Evolutionary conservation across 2,329 filamentous ascomycete genomes (phyloP), one percentile per base, ranked within the genome.

Genomic region (Grosmannia serpens): DNA sequence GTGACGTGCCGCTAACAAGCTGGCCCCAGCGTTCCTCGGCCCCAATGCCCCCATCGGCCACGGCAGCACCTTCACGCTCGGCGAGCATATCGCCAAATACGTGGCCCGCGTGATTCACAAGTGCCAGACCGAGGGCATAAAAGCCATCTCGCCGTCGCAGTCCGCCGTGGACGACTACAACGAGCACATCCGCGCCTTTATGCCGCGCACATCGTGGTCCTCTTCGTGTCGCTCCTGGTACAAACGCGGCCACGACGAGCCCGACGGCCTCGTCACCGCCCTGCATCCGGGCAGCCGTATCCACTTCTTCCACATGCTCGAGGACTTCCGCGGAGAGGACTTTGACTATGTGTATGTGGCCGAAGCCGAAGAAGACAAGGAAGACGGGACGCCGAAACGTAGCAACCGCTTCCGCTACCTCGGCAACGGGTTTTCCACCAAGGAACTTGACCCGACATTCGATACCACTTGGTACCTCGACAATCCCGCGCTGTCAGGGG

Each of bases 271-370:
- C 1, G 76, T 81, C 26, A 75, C 72, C 7, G 77, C 75, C 3
- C 66, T 81, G 52, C 77, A 80, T 61, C 77, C 78, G 0, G 78
- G 78, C 6, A 77, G 75, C 63, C 70, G 77, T 29, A 69, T 77
- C 56, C 77, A 80, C 64, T 80, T 80, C 66, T 76, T 79, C 65
- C 74, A 78, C 61, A 79, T 80, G 75, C 70, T 82, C 26, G 74
- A 77, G 63, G 65, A 66, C 9, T 74, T 81, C 60, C 69, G 78
- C 46, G 75, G 74, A 22, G 79, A 81, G 65, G 76, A 82, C 63
- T 82, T 74, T 70, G 77, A 81, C 52, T 81, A 78, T 62, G 70
- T 75, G 26, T 76, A 77, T 49, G 70, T 74, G 31, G 57, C 35
- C 11, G 57, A 61, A 22, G 61, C 56, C 1, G 35, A 38, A 44